Evolutionary conservation across 768 basidiomycete genomes (phyloP).

Genomic region (Trametes cubensis): DNA sequence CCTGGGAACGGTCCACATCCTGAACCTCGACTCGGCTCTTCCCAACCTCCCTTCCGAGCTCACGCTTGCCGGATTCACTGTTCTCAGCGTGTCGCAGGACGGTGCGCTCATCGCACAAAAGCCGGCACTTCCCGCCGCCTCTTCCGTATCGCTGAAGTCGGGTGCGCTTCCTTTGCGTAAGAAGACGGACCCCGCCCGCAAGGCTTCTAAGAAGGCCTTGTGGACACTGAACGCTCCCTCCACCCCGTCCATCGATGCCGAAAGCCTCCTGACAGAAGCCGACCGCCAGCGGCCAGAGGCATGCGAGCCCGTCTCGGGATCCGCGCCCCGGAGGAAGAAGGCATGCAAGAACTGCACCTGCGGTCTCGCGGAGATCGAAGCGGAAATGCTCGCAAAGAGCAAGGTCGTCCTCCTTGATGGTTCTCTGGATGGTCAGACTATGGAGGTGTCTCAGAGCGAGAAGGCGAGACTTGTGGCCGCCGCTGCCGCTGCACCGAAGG

Average conservation of each 20-base stretch:
- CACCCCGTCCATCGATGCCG: conserved; percentile 78
- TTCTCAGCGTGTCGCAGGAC: conserved; percentile 48
- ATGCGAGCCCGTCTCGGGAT: conserved; percentile 63
- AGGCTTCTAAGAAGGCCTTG: conserved; percentile 83
- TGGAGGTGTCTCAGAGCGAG: conserved; percentile 60
- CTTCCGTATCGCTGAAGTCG: conserved; percentile 49
- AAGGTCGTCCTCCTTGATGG: conserved; percentile 75
- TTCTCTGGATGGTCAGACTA: conserved; percentile 57
- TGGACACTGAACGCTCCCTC: conserved; percentile 80
- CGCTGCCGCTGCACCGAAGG: conserved; percentile 75
- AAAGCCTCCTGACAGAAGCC: conserved; percentile 78
- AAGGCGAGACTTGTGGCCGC: conserved; percentile 66
- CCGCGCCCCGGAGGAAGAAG: conserved; percentile 71
- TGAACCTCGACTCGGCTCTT: conserved; percentile 51
- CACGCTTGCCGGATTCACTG: conserved; percentile 63
- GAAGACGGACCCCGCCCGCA: conserved; percentile 54
- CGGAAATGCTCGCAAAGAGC: conserved; percentile 65
- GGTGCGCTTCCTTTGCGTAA: conserved; percentile 52
- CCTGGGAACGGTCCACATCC: conserved; percentile 68
- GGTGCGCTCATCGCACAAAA: conserved; percentile 70
- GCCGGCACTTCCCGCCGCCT: conserved; percentile 49
- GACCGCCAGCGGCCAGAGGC: conserved; percentile 80
- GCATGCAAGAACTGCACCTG: conserved; percentile 98
- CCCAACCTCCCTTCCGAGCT: conserved; percentile 58
- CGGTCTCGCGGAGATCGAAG: conserved; percentile 92